Evolutionary conservation across 139 green algal species (phyloP), one percentile per base, ranked within the genome.

Genomic region (Chlorella sp.): DNA sequence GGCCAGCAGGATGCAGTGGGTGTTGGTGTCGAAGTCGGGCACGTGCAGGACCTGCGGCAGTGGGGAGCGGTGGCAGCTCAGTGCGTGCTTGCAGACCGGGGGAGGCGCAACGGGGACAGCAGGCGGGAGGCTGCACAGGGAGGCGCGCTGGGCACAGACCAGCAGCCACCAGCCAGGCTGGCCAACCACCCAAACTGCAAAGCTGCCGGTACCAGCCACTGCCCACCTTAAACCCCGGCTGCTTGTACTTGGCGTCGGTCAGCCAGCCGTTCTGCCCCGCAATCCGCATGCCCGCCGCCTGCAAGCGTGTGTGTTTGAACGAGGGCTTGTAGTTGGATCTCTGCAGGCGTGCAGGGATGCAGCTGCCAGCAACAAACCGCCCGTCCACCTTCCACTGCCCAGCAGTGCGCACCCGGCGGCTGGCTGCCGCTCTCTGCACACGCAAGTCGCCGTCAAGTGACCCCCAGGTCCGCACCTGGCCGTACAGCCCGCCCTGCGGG

Each of bases 1-100:
- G 36, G 60, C 3, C 5, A 91, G 68, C 43, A 65, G 85, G 17
- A 70, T 34, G 44, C 86, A 90, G 28, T 73, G 86, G 62, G 85
- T 83, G 48, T 67, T 30, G 41, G 75, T 90, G 73, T 91, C 87
- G 44, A 91, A 78, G 72, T 91, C 87, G 17, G 85, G 87, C 56
- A 90, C 69, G 72, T 91, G 87, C 40, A 91, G 72, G 26, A 88
- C 75, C 86, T 89, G 80, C 40, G 68, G n/a, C 1, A 22, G 9
- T 16, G 7, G 2, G 22, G 68, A 38, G 13, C 8, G 38, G 17
- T 14, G 38, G 68, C n/a, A 44, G 65, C 28, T 7, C 28, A 2
- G 64, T 16, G 64, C 28, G 5, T 17, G 64, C 30, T 13, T 32
- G 24, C 4, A 32, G 30, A 30, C 17, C 11, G 64, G 64, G 56